Evolutionary conservation across 1,284 basidiomycete genomes (phyloP).

Genomic region (Fomitopsis schrenkii): DNA sequence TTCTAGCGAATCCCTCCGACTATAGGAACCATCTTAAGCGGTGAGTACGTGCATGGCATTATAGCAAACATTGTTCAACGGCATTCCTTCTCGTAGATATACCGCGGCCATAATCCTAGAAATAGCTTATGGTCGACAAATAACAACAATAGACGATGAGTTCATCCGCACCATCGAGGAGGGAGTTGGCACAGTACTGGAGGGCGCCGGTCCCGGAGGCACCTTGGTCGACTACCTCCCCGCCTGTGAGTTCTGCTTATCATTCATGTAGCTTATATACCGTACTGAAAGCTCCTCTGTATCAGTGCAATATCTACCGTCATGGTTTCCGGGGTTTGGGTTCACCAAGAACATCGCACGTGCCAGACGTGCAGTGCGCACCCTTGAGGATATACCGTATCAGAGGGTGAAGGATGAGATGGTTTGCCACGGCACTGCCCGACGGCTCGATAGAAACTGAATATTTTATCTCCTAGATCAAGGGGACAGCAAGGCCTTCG

Average conservation of each 20-base stretch:
- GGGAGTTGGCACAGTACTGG: background rate
- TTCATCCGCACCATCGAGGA: too few species aligned
- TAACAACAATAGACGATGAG: too few species aligned
- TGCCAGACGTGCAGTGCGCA: conserved; percentile 9
- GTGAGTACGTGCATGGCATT: too few species aligned
- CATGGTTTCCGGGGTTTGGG: conserved; percentile 23
- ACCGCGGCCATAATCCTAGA: too few species aligned
- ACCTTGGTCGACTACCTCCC: background rate
- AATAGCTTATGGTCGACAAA: too few species aligned
- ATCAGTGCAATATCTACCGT: conserved; percentile 2
- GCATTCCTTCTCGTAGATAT: too few species aligned
- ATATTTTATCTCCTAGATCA: conserved; percentile 18
- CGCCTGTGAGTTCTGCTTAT: conserved; percentile 5
- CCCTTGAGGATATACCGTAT: conserved; percentile 20
- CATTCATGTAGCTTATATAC: background rate
- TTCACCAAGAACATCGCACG: conserved; percentile 21
- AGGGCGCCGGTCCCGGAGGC: conserved; percentile 20
- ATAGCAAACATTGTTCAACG: background rate
- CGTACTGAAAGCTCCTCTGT: too few species aligned
- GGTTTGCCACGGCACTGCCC: too few species aligned
- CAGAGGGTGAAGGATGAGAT: conserved; percentile 13
- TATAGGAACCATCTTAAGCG: too few species aligned
- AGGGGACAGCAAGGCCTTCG: too few species aligned
- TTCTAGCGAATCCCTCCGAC: too few species aligned
- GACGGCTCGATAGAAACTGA: too few species aligned